phyloP scores from a whole-genome alignment of 305 asterid genomes.

The Nicotiana rustica region DNA sequence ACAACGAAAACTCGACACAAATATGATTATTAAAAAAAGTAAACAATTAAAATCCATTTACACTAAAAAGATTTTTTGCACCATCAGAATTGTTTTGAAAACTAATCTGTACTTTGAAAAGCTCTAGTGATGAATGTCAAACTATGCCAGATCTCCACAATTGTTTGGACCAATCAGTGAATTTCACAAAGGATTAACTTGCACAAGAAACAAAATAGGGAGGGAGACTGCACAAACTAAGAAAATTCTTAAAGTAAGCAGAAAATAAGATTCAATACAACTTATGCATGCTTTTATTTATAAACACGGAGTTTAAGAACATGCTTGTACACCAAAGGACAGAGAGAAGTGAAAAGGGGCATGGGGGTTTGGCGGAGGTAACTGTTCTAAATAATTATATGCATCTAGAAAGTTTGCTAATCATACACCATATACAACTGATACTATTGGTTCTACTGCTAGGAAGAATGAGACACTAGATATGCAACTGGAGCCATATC shows the following conservation, averaged over 20 bases:
- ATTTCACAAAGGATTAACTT: neutral
- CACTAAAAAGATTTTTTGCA: too few species aligned
- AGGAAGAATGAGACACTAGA: neutral
- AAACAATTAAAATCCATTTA: too few species aligned
- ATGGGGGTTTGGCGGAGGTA: neutral
- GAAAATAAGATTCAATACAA: conserved; percentile 12
- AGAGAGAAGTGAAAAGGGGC: neutral
- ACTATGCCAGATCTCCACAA: too few species aligned
- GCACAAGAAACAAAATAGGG: neutral
- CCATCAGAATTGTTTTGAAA: too few species aligned
- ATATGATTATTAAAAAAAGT: neutral
- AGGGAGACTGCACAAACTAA: neutral
- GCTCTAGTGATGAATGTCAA: too few species aligned
- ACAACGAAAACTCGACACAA: neutral
- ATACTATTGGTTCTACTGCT: neutral
- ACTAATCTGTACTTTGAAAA: too few species aligned
- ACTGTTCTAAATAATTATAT: neutral
- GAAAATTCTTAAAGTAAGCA: neutral
- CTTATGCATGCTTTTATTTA: conserved; percentile 7
- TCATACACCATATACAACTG: conserved; percentile 13
- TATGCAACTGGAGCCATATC: neutral
- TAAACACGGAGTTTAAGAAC: neutral
- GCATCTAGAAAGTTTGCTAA: neutral
- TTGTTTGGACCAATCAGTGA: too few species aligned
- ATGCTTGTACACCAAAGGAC: neutral